Base-by-base conservation (phyloP, 2,329 filamentous ascomycete species). In the Epicoccum nigrum region DNA sequence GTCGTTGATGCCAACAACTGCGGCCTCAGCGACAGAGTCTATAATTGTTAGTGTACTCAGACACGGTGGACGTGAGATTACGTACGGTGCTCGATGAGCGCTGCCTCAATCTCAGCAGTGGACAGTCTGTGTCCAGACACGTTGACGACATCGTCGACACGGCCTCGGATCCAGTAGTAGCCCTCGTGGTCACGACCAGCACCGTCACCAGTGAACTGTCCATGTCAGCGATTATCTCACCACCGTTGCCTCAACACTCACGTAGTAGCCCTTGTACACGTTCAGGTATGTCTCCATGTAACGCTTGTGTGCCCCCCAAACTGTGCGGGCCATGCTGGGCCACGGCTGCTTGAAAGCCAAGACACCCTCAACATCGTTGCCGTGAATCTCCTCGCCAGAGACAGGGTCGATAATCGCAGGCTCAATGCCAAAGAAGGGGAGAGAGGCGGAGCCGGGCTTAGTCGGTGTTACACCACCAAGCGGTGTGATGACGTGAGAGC, bases 231-330 rank as follows among this genome's bases (percentile, higher is more conserved):
- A 15, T 25, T 20, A 37, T 15, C 40, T 31, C 17, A n/a, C 13
- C 37, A 33, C 39, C 45, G 2, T 15, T 8, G 16, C 27, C 7
- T 35, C 28, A 12, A 9, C 34, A 81, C 90, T 81, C 78, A 95
- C 90, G 78, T 99, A 99, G 81, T 95, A 97, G 55, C 93, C 94
- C 79, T 92, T 91, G 83, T 99, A 99, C 8, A 97, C 92, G 67
- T 95, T 96, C 66, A 99, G 78, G 76, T 99, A 99, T 9, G 94
- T 97, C 66, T 99, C 93, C 91, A 97, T 93, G 76, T 97, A 99
- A 70, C 94, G 86, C 84, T 95, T 94, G 82, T 99, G 94, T 31
- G 92, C 92, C 63, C 93, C 93, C 86, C 92, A 99, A 58, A 99
- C 93, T 20, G 94, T 99, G 61, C 94, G 89, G 44, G 93, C 91